Evolutionary conservation across 1,284 basidiomycete genomes (phyloP), one percentile per base, ranked within the genome.

Genomic region (Puccinia hordei): DNA sequence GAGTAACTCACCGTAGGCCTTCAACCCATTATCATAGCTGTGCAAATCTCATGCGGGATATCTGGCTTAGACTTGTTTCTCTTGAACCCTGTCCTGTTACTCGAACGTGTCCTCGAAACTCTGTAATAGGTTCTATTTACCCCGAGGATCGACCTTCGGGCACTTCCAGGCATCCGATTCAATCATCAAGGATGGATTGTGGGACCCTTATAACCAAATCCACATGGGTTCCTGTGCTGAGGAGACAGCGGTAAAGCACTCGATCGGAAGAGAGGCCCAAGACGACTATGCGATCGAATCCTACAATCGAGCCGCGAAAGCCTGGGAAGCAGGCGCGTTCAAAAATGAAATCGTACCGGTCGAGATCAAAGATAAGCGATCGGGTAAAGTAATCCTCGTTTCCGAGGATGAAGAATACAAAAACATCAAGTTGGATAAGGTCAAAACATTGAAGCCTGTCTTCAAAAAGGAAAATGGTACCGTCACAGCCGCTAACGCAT

Each of bases 381-480:
- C 96, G 88, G 95, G 94, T 57, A 93, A 98, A 85, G 80, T 83
- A 8, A 91, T 90, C 49, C 87, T 98, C 81, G 90, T 97, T 77
- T 89, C 89, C 83, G 95, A 99, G 88, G 97, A 99, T 85, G 97
- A 99, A 87, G 96, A 99, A 86, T 98, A 94, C 90, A 98, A 86
- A 83, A 86, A 86, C 81, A 84, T 87, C 83, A 85, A 86, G 83
- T 82, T 85, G 49, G 86, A 86, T 77, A 87, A 87, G 84, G 83
- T 87, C 57, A 82, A 84, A 30, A 81, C 83, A 10, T 83, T 87
- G 33, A 84, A 84, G 75, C 86, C 87, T 53, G 87, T 87, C 15
- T 87, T 87, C 82, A 83, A 85, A 73, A 86, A 86, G 83, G 83
- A 86, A 71, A 53, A 41, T 22, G 87, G 87, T 41, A 87, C 87